A percentile compares a stretch with the other conserved stretches of the same genome.
Evolutionary conservation across 805 yeast species (phyloP).

Genomic region (Candida rishiriensis): DNA sequence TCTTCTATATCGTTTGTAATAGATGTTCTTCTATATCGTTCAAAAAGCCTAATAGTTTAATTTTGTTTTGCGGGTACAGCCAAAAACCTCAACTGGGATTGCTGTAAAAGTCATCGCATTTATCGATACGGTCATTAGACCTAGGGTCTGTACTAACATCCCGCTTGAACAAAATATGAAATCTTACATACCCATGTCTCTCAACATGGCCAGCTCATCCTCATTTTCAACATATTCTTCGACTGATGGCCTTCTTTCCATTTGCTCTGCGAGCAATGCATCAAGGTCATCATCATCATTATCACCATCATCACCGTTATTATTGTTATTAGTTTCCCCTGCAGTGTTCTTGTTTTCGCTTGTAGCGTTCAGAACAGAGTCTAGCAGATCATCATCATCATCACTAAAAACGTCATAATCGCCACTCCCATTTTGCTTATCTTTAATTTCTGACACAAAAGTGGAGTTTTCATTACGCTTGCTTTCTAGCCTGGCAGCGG

Average conservation of each 20-base stretch:
- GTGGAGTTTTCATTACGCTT: background rate
- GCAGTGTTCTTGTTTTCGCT: slow-evolving; percentile 4
- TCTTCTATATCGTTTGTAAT: too few relatives aligned
- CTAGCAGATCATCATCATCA: slow-evolving; percentile 9
- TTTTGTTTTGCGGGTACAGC: too few relatives aligned
- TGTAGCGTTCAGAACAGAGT: slow-evolving; percentile 23
- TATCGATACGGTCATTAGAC: too few relatives aligned
- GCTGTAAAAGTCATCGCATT: too few relatives aligned
- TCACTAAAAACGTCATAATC: slow-evolving; percentile 5
- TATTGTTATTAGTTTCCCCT: slow-evolving; percentile 27
- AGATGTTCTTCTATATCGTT: too few relatives aligned
- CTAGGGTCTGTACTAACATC: too few relatives aligned
- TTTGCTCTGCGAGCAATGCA: background rate
- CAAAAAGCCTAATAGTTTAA: too few relatives aligned
- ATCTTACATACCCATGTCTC: slow-evolving; percentile 40
- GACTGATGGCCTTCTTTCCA: background rate
- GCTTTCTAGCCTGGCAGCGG: background rate
- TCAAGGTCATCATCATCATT: slow-evolving; percentile 38
- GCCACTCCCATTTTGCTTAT: background rate
- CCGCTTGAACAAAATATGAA: too few relatives aligned
- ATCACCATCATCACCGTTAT: slow-evolving; percentile 29
- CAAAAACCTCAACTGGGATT: too few relatives aligned
- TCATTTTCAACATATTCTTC: slow-evolving; percentile 14
- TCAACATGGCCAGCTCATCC: slow-evolving; percentile 40
- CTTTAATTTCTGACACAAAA: background rate